Conservation (phyloP, 768 basidiomycete genomes). For the Pulveroboletus sp. region DNA sequence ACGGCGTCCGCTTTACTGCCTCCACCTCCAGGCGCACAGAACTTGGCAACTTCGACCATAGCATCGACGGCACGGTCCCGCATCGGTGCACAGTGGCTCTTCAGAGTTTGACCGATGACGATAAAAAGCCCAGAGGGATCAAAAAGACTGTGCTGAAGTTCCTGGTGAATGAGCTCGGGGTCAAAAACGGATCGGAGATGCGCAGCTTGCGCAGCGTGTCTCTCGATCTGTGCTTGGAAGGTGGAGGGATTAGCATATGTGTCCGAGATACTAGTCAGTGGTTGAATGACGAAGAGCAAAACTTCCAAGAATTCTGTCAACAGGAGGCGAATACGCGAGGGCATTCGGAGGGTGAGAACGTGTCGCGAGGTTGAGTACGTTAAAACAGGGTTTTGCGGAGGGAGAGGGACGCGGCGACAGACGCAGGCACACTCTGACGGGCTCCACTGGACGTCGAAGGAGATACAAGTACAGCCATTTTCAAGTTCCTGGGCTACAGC, state of each 20-base stretch:
- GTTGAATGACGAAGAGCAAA: constrained; percentile 79
- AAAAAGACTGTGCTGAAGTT: constrained; percentile 70
- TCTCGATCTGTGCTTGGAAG: constrained; percentile 55
- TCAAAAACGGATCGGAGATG: constrained; percentile 76
- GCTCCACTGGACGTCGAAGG: constrained; percentile 58
- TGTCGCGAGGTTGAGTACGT: constrained; percentile 41
- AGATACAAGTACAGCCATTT: constrained; percentile 78
- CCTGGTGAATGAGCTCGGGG: constrained; percentile 75
- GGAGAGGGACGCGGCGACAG: constrained; percentile 42
- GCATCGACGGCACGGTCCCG: constrained; percentile 77
- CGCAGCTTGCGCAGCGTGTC: constrained; percentile 58
- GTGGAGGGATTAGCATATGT: constrained; percentile 57
- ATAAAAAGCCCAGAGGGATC: constrained; percentile 75
- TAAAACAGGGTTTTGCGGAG: constrained; percentile 38
- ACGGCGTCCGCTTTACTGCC: constrained; percentile 63
- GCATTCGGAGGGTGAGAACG: constrained; percentile 58
- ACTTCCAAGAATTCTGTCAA: constrained; percentile 77
- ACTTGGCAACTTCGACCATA: constrained; percentile 70
- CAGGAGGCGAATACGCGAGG: constrained; percentile 66
- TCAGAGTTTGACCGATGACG: constrained; percentile 75
- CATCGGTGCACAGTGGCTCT: constrained; percentile 92
- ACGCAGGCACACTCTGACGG: constrained; percentile 54
- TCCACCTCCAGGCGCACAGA: constrained; percentile 49
- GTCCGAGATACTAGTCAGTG: constrained; percentile 58
- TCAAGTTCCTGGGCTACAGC: constrained; percentile 76